phyloP scores from a whole-genome alignment of 2,329 filamentous ascomycete species.

The Colletotrichum destructivum region DNA sequence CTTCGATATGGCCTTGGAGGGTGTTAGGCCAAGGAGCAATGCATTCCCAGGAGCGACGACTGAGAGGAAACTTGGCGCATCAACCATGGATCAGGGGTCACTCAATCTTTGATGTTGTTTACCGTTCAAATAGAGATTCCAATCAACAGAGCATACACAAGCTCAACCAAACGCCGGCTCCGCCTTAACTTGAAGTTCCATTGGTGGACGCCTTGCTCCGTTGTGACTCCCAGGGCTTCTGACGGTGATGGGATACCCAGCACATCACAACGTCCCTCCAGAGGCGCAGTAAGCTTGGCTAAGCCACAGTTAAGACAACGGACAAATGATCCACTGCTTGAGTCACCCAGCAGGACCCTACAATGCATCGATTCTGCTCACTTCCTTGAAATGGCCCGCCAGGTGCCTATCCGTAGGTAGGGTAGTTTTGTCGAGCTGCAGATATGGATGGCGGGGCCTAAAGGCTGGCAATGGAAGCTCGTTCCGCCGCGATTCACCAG shows the following conservation, averaged over 20 bases:
- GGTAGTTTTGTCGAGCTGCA: background rate
- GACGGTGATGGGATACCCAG: background rate
- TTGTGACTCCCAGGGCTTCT: background rate
- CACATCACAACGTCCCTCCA: background rate
- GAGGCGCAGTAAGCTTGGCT: background rate
- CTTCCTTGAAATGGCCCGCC: background rate
- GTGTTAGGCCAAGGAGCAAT: background rate
- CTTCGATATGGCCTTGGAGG: background rate
- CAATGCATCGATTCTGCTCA: background rate
- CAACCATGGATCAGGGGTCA: background rate
- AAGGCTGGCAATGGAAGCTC: conserved; percentile 5
- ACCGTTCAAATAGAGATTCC: conserved; percentile 21
- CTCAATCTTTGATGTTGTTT: conserved; percentile 1
- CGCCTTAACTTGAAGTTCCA: background rate
- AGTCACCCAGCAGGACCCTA: background rate
- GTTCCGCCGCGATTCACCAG: background rate
- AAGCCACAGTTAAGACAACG: background rate
- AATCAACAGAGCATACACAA: conserved; percentile 8
- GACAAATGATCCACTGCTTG: background rate
- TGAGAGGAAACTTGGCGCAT: background rate
- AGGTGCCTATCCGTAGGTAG: background rate
- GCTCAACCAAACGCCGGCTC: background rate
- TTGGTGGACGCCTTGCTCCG: background rate
- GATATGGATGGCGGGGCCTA: conserved; percentile 8
- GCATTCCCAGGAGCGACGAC: background rate